These are phyloP conservation scores for Neofusicoccum cordaticola DNA, from an alignment of 2,329 filamentous ascomycete species.

Conservation along the genomic window DNA sequence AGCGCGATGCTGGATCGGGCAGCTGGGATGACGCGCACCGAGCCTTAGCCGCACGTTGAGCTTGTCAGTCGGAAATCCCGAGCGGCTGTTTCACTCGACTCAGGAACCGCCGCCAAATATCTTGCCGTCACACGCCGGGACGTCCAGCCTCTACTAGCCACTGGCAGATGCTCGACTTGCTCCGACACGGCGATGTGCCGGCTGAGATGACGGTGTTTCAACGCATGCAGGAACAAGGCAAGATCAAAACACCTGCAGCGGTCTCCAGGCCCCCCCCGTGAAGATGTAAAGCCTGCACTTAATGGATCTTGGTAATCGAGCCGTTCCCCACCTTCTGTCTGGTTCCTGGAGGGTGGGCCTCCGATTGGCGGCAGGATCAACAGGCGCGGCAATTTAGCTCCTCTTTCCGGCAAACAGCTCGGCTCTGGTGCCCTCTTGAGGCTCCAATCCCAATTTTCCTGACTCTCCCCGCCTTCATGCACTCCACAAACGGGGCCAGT, in stretches of 20 bases:
- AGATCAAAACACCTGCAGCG: not conserved
- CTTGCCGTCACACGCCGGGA: too few relatives aligned
- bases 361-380: conserved; percentile 3
- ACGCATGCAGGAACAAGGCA: not conserved
- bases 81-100: not conserved
- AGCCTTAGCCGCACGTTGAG: not conserved
- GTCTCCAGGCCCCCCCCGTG: too few relatives aligned
- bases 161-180: too few relatives aligned
- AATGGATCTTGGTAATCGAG: not conserved
- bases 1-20: not conserved
- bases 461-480: conserved; percentile 9
- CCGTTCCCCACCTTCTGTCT: not conserved
- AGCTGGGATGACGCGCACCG: not conserved
- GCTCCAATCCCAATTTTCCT: conserved; percentile 7
- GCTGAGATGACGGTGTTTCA: not conserved
- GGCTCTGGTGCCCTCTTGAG: not conserved
- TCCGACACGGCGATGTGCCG: too few relatives aligned
- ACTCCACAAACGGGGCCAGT: not conserved
- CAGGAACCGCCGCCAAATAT: not conserved
- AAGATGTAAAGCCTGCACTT: not conserved
- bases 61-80: not conserved
- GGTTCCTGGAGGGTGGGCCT: not conserved
- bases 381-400: not conserved
- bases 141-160: too few relatives aligned
- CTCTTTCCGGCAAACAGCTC: not conserved